phyloP scores from a whole-genome alignment of 805 yeast genomes.

The Yarrowia yakushimensis region DNA sequence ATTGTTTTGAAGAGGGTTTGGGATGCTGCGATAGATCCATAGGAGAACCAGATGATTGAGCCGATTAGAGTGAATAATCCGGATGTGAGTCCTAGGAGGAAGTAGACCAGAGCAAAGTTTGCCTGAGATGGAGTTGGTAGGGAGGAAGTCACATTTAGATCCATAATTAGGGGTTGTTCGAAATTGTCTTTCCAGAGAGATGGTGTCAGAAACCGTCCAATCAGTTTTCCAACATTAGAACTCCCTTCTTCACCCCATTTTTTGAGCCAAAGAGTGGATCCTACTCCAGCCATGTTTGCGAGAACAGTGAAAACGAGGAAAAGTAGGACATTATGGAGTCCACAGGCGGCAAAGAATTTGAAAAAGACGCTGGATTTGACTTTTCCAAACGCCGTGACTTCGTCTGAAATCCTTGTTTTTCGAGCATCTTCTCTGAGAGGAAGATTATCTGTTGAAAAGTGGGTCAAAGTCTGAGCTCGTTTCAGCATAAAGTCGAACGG shows the following conservation, averaged over 20 bases:
- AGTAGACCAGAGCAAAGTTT: slow-evolving; percentile 60
- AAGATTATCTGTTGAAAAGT: not conserved
- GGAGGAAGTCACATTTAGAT: not conserved
- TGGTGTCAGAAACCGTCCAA: not conserved
- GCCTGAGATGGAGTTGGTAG: slow-evolving; percentile 46
- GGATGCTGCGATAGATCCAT: slow-evolving; percentile 31
- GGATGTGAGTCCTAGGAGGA: slow-evolving; percentile 51
- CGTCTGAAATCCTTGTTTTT: slow-evolving; percentile 4
- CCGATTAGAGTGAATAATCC: slow-evolving; percentile 52
- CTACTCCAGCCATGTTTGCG: slow-evolving; percentile 57
- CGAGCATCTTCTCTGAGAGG: slow-evolving; percentile 7
- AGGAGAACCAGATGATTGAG: slow-evolving; percentile 56
- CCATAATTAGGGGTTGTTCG: not conserved
- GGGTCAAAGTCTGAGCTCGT: slow-evolving; percentile 54
- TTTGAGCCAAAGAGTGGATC: slow-evolving; percentile 77
- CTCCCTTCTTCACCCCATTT: slow-evolving; percentile 88
- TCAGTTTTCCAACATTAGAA: slow-evolving; percentile 26
- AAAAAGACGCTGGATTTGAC: slow-evolving; percentile 58
- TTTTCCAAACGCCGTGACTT: not conserved
- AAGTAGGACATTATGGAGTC: slow-evolving; percentile 36
- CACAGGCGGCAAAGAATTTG: slow-evolving; percentile 78
- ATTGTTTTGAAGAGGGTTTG: slow-evolving; percentile 61
- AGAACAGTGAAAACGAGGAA: slow-evolving; percentile 43
- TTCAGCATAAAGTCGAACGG: slow-evolving; percentile 22
- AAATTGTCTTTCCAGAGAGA: not conserved